Percentiles rank a stretch among this genome's conserved stretches.
Conservation (phyloP, 495 filamentous ascomycete genomes). For the Tuber magnatum region DNA sequence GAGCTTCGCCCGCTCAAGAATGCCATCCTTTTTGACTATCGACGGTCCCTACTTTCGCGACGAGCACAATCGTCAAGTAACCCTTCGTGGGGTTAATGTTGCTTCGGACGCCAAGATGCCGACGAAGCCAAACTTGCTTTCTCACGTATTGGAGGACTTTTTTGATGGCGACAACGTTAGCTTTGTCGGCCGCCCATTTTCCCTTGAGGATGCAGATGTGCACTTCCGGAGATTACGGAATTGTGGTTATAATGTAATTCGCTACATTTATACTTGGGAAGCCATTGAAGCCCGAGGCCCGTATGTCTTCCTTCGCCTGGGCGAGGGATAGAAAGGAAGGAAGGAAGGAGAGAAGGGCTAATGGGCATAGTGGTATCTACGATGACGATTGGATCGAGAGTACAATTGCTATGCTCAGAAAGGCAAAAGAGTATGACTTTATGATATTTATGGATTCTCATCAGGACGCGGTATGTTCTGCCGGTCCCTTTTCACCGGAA, state of each 20-base stretch:
- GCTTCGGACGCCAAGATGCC: constrained; percentile 66
- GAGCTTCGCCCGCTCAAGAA: constrained; percentile 29
- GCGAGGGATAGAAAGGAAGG: background rate
- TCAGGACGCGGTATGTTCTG: constrained; percentile 61
- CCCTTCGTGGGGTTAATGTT: constrained; percentile 62
- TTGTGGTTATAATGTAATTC: constrained; percentile 90
- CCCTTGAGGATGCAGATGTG: constrained; percentile 68
- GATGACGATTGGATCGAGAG: constrained; percentile 90
- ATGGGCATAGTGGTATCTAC: constrained; percentile 56
- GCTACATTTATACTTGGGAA: constrained; percentile 98
- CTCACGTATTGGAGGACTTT: constrained; percentile 69
- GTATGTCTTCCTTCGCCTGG: background rate
- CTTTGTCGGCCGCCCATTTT: constrained; percentile 79
- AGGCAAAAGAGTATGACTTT: constrained; percentile 84
- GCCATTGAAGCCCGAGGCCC: constrained; percentile 93
- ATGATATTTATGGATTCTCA: constrained; percentile 97
- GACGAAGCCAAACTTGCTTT: constrained; percentile 68
- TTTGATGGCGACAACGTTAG: constrained; percentile 89
- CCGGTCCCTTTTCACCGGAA: background rate
- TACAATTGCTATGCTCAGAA: constrained; percentile 73
- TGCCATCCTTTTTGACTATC: constrained; percentile 54
- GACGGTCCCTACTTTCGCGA: constrained; percentile 77
- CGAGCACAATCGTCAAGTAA: constrained; percentile 59
- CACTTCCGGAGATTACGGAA: constrained; percentile 82
- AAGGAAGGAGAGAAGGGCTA: constrained; percentile 2